Base-by-base conservation (phyloP, 805 yeast species). In the Cyberlindnera xylosilytica region DNA sequence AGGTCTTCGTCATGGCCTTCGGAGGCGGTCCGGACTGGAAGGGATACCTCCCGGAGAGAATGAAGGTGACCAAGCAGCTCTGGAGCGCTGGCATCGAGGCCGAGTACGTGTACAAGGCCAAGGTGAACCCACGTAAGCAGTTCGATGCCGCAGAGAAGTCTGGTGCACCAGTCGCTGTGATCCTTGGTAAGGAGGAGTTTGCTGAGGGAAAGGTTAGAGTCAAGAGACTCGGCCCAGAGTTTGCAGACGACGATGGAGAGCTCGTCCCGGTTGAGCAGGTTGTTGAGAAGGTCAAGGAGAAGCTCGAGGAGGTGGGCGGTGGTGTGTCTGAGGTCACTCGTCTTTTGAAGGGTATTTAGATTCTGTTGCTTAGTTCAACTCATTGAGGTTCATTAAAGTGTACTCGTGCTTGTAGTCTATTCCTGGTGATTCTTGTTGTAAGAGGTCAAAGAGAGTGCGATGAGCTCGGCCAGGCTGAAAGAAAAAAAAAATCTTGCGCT, bases 11-110 rank as follows among this genome's bases (percentile, higher is more conserved):
- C 38, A 90, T 93, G 97, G 98, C 99, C 1, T 90, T 93, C 60
- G 99, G 99, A 52, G 98, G 97, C 58, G 99, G 98, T 57, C 86
- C 86, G 56, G 95, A 84, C 48, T 90, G 97, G 97, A 80, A 74
- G 46, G 99, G 98, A 6, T 88, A 87, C 69, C 70, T 93, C 58
- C 78, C 81, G 44, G 97, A 93, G 69, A 83, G 99, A 70, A 89
- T 93, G 96, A 56, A 74, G 23, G 76, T 93, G 36, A 80, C 97
- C 41, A 83, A 87, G 58, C 64, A 72, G 55, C 74, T 93, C 54
- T 93, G 99, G 99, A 72, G 72, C 31, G 84, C 83, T 8, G 97
- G 93, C 27, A 81, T 93, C 51, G 95, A 87, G 62, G 73, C 95
- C 36, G 99, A 93, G 69, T 95, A 81, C 64, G 73, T 91, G 48